phyloP scores from a whole-genome alignment of 306 rosid species.

The Citrullus mucosospermus region DNA sequence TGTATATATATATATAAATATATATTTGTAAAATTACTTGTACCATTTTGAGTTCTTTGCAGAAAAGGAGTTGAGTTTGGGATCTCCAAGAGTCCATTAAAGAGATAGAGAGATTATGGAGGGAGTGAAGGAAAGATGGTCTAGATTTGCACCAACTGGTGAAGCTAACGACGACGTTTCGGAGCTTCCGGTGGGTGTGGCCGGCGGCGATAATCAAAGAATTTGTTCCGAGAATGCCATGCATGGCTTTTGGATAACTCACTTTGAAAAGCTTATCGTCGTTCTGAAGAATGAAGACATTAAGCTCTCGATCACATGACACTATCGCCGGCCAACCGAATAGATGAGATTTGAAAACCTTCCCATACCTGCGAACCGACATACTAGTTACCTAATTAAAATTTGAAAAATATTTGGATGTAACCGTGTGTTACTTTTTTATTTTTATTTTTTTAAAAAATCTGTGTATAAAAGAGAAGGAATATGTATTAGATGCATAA shows the following conservation, averaged over 20 bases:
- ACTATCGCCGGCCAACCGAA: constrained; percentile 64
- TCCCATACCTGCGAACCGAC: constrained; percentile 38
- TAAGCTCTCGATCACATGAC: constrained; percentile 65
- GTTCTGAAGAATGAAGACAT: constrained; percentile 60
- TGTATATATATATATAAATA: no score
- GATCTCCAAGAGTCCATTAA: constrained; percentile 41
- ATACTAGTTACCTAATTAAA: no score
- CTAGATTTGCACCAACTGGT: constrained; percentile 33
- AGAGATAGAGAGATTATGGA: constrained; percentile 35
- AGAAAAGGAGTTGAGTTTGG: constrained; percentile 31
- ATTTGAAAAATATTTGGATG: no score
- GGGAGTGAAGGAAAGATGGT: constrained; percentile 29
- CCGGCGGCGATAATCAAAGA: constrained; percentile 40
- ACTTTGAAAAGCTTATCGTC: constrained; percentile 54
- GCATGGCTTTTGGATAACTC: constrained; percentile 61
- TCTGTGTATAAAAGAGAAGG: no score
- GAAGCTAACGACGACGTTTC: constrained; percentile 31
- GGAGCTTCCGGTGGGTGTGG: constrained; percentile 54
- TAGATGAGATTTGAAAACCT: constrained; percentile 61
- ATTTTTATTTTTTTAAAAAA: no score
- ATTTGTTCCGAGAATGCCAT: constrained; percentile 46
- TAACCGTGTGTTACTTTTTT: no score
- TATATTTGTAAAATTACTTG: no score
- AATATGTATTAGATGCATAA: no score
- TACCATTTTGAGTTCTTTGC: constrained; percentile 51